Evolutionary conservation across 192 early-diverging fungal species (phyloP), one percentile per base, ranked within the genome.

Genomic region (Podila epicladia): DNA sequence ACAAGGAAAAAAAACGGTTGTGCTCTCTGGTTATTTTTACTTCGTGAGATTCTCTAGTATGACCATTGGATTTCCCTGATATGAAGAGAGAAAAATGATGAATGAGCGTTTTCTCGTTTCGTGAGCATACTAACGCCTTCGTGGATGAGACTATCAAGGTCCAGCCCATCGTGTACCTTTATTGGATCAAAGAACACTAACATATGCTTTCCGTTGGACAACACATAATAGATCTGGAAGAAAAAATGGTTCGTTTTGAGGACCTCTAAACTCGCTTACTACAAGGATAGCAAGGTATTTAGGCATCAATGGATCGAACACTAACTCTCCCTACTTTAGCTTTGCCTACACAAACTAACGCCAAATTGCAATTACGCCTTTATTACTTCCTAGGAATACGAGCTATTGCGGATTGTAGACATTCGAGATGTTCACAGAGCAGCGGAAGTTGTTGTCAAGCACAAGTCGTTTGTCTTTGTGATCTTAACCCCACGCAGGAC

Each of bases 171-270:
- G 17, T 4, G 41, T 9, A 37, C 8, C 15, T 17, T 45, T 45
- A 45, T 45, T 45, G 11, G 13, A 45, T 45, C 41, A 12, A 15
- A 17, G 41, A 9, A 41, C 6, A 3, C 41, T 45, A 12, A 45
- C 15, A 4, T 45, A 45, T 37, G 35, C 1, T 53, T 55, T 55
- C 8, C n/a, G 17, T 26, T 24, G n/a, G 12, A 55, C 22, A 55
- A n/a, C 22, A 24, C 20, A 24, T n/a, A 5, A 41, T 77, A 95
- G 92, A 90, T 89, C 9, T 96, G 94, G 95, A 95, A 94, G 79
- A 91, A 88, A 64, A 86, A 93, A 55, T 96, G 93, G 94, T 96
- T 96, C 83, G 94, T 96, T 9, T 85, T 96, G 61, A 74, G 93
- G 49, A 86, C 94, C 19, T 92, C 91, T 2, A 91, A 90, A 71